phyloP scores from a whole-genome alignment of 2,329 filamentous ascomycete genomes.

The Periconia macrospinosa region DNA sequence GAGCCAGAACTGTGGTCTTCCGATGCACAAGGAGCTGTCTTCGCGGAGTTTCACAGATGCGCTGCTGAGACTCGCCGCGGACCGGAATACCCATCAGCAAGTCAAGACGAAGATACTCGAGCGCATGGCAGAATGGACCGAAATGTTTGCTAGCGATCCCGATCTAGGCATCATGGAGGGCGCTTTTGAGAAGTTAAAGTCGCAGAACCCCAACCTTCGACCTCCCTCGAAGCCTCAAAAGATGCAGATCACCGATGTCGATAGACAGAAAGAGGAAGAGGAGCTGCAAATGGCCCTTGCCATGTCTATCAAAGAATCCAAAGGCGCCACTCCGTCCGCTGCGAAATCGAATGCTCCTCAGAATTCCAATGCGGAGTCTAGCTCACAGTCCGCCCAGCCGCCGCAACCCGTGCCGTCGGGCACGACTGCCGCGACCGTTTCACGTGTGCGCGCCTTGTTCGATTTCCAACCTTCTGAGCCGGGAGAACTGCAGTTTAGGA shows the following conservation, averaged over 20 bases:
- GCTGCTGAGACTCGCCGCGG: conserved; percentile 83
- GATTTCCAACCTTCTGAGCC: conserved; percentile 94
- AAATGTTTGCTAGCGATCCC: conserved; percentile 87
- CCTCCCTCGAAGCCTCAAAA: conserved; percentile 92
- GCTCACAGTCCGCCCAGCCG: conserved; percentile 43
- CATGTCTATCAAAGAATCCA: conserved; percentile 87
- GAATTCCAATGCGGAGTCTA: conserved; percentile 28
- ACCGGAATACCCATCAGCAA: conserved; percentile 92
- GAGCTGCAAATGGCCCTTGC: conserved; percentile 95
- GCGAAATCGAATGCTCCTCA: conserved; percentile 47
- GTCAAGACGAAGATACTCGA: conserved; percentile 97
- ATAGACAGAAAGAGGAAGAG: conserved; percentile 94
- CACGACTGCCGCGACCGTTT: conserved; percentile 94
- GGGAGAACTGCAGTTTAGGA: conserved; percentile 93
- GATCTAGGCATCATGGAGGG: conserved; percentile 98
- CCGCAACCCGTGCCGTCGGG: conserved; percentile 70
- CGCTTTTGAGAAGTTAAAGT: conserved; percentile 85
- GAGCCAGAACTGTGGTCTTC: conserved; percentile 85
- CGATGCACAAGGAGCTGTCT: conserved; percentile 85
- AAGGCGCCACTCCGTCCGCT: conserved; percentile 43
- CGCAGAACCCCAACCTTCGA: conserved; percentile 80
- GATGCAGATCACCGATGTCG: conserved; percentile 83
- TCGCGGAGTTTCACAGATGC: conserved; percentile 94
- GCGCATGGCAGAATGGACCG: conserved; percentile 93
- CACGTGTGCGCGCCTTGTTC: conserved; percentile 87